Evolutionary conservation across 2,329 filamentous ascomycete species (phyloP).

Genomic region (Dactylellina haptotyla): DNA sequence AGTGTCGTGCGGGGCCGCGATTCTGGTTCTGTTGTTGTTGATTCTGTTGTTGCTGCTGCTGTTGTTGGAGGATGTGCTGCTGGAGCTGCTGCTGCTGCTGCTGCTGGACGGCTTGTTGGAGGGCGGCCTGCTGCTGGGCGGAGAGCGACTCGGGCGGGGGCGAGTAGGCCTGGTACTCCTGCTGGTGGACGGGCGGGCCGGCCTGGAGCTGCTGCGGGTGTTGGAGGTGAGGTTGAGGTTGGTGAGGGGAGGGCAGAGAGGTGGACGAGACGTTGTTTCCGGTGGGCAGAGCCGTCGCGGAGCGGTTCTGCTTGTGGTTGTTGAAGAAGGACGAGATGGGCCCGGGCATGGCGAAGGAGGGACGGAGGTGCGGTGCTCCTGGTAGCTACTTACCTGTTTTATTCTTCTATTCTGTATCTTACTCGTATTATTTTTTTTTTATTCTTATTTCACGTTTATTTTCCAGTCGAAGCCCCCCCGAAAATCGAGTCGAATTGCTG

Average conservation of each 20-base stretch:
- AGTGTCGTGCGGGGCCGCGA: slow-evolving; percentile 44
- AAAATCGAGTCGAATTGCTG: neutral
- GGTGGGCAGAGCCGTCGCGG: slow-evolving; percentile 45
- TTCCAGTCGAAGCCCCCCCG: too few relatives aligned
- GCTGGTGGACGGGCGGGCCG: slow-evolving; percentile 12
- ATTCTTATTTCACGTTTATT: neutral
- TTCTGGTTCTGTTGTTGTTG: slow-evolving; percentile 49
- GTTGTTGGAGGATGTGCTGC: slow-evolving; percentile 56
- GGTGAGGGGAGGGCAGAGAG: slow-evolving; percentile 32
- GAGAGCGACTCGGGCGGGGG: slow-evolving; percentile 26
- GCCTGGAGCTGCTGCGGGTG: slow-evolving; percentile 4
- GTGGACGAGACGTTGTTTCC: slow-evolving; percentile 47
- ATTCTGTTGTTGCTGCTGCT: slow-evolving; percentile 58
- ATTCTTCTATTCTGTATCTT: neutral
- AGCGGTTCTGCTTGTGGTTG: slow-evolving; percentile 50
- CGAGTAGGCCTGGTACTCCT: slow-evolving; percentile 44
- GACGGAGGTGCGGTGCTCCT: too few relatives aligned
- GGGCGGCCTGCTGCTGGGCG: slow-evolving; percentile 28
- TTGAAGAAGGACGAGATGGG: slow-evolving; percentile 50
- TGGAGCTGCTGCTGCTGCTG: slow-evolving; percentile 55
- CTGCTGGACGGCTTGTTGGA: slow-evolving; percentile 20
- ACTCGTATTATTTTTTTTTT: neutral
- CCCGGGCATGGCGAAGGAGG: slow-evolving; percentile 40
- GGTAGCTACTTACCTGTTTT: too few relatives aligned
- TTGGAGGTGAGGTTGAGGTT: neutral